Conservation (phyloP, 371 early-diverging fungal species). For the Circinella minor region DNA sequence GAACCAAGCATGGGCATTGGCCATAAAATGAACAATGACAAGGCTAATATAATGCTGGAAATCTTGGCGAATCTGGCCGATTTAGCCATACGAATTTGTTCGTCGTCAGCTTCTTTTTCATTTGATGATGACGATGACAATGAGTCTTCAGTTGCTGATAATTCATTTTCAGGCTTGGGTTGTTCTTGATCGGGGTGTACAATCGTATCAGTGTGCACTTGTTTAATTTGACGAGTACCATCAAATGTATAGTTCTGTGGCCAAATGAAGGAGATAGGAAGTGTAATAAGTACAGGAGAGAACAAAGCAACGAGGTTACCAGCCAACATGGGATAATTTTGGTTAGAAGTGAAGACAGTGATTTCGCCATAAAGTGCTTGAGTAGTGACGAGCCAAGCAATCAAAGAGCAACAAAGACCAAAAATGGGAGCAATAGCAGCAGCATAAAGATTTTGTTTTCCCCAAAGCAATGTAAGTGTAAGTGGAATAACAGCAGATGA, state of each 20-base stretch:
- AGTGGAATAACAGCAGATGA: slow-evolving; percentile 71
- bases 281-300: slow-evolving; percentile 29
- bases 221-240: slow-evolving; percentile 48
- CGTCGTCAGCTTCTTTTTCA: slow-evolving; percentile 33
- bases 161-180: not conserved
- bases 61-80: slow-evolving; percentile 39
- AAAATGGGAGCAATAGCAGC: slow-evolving; percentile 60
- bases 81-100: slow-evolving; percentile 26
- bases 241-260: slow-evolving; percentile 72
- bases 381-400: slow-evolving; percentile 67
- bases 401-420: slow-evolving; percentile 57
- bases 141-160: too few species aligned
- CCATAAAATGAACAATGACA: slow-evolving; percentile 66
- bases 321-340: slow-evolving; percentile 74
- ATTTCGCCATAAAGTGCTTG: slow-evolving; percentile 57
- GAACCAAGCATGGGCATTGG: slow-evolving; percentile 72
- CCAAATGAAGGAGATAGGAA: slow-evolving; percentile 39
- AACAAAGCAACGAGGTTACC: slow-evolving; percentile 62
- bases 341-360: slow-evolving; percentile 58
- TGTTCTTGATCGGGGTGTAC: slow-evolving; percentile 24
- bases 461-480: slow-evolving; percentile 67
- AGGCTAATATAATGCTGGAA: slow-evolving; percentile 49
- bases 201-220: slow-evolving; percentile 42
- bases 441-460: slow-evolving; percentile 59
- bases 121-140: slow-evolving; percentile 8